These are phyloP conservation scores for Setomelanomma holmii DNA, from an alignment of 2,329 filamentous ascomycete species.

Conservation along the genomic window DNA sequence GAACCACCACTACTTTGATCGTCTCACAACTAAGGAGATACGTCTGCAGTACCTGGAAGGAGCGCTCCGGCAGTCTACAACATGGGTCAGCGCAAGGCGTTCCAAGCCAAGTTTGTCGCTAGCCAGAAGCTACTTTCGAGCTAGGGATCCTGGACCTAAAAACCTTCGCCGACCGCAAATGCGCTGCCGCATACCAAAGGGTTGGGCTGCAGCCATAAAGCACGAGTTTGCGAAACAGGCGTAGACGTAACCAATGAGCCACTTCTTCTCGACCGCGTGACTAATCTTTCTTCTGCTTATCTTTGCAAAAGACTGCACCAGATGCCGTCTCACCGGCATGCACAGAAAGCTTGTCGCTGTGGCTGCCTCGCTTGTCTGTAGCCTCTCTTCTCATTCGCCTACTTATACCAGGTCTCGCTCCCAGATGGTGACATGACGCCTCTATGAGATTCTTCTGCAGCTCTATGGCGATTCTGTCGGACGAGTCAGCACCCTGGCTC, in stretches of 20 bases:
- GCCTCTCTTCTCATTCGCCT: neutral
- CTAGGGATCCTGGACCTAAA: conserved; percentile 1
- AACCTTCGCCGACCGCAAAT: neutral
- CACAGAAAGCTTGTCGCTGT: conserved; percentile 3
- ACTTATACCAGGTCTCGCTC: neutral
- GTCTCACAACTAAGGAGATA: conserved; percentile 1
- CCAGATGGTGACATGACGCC: neutral
- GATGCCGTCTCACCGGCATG: neutral
- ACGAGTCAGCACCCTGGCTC: neutral
- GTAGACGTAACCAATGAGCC: neutral
- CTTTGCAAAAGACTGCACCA: neutral
- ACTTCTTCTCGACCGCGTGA: neutral
- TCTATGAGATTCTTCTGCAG: neutral
- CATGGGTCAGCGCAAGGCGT: too few species aligned
- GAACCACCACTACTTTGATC: neutral
- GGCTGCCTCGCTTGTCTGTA: neutral
- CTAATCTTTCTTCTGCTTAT: conserved; percentile 3
- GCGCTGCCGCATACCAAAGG: neutral
- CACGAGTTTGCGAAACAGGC: neutral
- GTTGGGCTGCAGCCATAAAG: neutral
- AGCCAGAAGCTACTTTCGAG: neutral
- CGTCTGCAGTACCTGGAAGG: too few species aligned
- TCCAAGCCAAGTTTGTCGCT: too few species aligned
- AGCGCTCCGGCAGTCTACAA: too few species aligned
- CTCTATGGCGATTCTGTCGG: too few species aligned